These are phyloP conservation scores for Monascus purpureus DNA, from an alignment of 495 filamentous ascomycete genomes.

Conservation along the genomic window DNA sequence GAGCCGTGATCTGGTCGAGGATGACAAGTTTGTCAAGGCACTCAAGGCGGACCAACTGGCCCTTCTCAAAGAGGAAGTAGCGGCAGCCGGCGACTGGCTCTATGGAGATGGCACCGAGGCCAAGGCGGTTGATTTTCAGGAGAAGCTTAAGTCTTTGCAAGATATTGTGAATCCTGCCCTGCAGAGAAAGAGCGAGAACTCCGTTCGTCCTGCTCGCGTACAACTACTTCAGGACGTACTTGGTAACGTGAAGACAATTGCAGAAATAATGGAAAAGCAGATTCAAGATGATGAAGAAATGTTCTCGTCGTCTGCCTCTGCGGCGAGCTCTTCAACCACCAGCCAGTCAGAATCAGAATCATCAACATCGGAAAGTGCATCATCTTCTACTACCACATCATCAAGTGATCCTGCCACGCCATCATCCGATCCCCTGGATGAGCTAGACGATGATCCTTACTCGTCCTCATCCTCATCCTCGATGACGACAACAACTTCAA, in stretches of 20 bases:
- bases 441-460: constrained; percentile 31
- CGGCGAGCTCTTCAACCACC: constrained; percentile 12
- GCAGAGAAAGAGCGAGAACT: constrained; percentile 52
- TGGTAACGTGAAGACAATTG: constrained; percentile 36
- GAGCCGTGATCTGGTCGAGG: constrained; percentile 64
- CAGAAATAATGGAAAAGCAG: constrained; percentile 26
- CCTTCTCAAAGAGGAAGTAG: constrained; percentile 46
- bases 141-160: constrained; percentile 56
- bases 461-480: constrained; percentile 16
- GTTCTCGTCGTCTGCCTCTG: constrained; percentile 22
- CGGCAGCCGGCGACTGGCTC: constrained; percentile 72
- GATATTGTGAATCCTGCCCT: constrained; percentile 55
- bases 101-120: constrained; percentile 75
- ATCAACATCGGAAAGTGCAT: constrained; percentile 4
- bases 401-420: constrained; percentile 9
- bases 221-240: constrained; percentile 48
- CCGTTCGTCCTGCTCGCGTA: constrained; percentile 49
- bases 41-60: constrained; percentile 51
- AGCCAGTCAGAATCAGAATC: constrained; percentile 13
- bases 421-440: constrained; percentile 13
- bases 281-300: constrained; percentile 27
- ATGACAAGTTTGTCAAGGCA: constrained; percentile 54
- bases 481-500: constrained; percentile 15
- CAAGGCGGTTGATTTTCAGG: constrained; percentile 51
- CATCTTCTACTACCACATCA: constrained; percentile 7